These are phyloP conservation scores for Colletotrichum australisinense DNA, from an alignment of 2,329 filamentous ascomycete species.

Conservation along the genomic window DNA sequence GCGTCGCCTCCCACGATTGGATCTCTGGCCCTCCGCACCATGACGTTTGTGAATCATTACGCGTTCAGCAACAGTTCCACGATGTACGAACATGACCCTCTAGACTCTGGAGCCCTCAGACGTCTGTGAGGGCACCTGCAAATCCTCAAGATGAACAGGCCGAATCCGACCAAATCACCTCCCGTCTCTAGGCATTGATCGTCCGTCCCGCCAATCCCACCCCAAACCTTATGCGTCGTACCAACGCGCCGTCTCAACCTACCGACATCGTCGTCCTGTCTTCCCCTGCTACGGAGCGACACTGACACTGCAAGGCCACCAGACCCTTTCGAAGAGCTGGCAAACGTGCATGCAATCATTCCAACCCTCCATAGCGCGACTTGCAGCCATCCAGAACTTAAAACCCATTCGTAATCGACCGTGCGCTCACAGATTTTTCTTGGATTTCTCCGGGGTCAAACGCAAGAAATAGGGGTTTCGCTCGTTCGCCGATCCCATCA, in stretches of 20 bases:
- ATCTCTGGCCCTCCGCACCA: background rate
- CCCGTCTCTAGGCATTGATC: conserved; percentile 26
- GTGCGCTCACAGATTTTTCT: background rate
- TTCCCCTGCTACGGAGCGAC: background rate
- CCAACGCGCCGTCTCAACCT: background rate
- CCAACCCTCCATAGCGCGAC: background rate
- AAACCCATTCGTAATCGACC: conserved; percentile 9
- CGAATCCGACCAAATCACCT: conserved; percentile 16
- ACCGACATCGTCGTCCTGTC: background rate
- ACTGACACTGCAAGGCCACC: conserved; percentile 3
- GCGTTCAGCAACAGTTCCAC: background rate
- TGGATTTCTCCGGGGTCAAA: background rate
- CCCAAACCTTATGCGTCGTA: conserved; percentile 14
- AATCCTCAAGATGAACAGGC: background rate
- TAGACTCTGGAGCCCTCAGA: background rate
- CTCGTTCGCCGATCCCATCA: background rate
- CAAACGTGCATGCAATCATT: conserved; percentile 12
- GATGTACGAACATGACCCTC: background rate
- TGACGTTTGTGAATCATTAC: conserved; percentile 8
- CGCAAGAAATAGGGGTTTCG: conserved; percentile 27
- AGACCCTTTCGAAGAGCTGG: background rate
- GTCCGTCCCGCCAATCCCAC: conserved; percentile 23
- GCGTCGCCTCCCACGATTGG: background rate
- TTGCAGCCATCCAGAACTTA: background rate
- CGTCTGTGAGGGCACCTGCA: background rate